A percentile compares a stretch with the other conserved stretches of the same genome.
phyloP scores from a whole-genome alignment of 805 yeast genomes.

The Yarrowia sp. region DNA sequence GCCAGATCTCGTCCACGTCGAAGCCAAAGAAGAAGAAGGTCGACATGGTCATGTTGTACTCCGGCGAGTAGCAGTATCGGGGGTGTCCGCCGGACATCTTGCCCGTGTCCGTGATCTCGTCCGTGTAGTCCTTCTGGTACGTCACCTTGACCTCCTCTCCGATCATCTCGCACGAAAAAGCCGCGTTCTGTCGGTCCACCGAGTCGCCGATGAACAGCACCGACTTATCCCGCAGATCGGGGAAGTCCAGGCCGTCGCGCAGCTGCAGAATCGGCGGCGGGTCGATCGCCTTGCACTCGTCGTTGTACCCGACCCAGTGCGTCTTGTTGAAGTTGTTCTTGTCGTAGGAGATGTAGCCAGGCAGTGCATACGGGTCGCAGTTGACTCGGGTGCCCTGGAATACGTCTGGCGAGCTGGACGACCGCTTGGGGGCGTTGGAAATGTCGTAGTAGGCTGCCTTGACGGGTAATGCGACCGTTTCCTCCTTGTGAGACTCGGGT shows the following conservation, averaged over 20 bases:
- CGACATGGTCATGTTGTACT: slow-evolving; percentile 21
- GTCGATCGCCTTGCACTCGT: slow-evolving; percentile 21
- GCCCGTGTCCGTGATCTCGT: not conserved
- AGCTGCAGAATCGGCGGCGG: slow-evolving; percentile 20
- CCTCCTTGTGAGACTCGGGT: not conserved
- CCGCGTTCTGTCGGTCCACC: slow-evolving; percentile 26
- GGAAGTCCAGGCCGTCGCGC: slow-evolving; percentile 4
- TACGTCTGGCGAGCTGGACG: slow-evolving; percentile 4
- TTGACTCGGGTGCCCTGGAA: slow-evolving; percentile 8
- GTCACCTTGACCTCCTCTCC: slow-evolving; percentile 18
- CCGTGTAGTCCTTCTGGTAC: slow-evolving; percentile 8
- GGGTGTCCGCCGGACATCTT: slow-evolving; percentile 21
- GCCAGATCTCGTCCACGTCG: slow-evolving; percentile 28
- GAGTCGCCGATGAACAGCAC: slow-evolving; percentile 27
- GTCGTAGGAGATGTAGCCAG: slow-evolving; percentile 20
- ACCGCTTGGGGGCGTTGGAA: not conserved
- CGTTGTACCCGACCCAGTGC: slow-evolving; percentile 16
- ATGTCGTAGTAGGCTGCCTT: slow-evolving; percentile 9
- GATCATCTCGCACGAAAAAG: slow-evolving; percentile 20
- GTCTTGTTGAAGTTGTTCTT: slow-evolving; percentile 22
- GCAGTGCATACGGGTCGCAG: slow-evolving; percentile 26
- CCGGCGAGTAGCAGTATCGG: slow-evolving; percentile 23
- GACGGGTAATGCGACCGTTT: not conserved
- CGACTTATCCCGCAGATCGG: slow-evolving; percentile 16
- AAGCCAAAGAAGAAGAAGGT: slow-evolving; percentile 28